Conservation (phyloP, 2,329 filamentous ascomycete species). For the Colletotrichum shisoi region DNA sequence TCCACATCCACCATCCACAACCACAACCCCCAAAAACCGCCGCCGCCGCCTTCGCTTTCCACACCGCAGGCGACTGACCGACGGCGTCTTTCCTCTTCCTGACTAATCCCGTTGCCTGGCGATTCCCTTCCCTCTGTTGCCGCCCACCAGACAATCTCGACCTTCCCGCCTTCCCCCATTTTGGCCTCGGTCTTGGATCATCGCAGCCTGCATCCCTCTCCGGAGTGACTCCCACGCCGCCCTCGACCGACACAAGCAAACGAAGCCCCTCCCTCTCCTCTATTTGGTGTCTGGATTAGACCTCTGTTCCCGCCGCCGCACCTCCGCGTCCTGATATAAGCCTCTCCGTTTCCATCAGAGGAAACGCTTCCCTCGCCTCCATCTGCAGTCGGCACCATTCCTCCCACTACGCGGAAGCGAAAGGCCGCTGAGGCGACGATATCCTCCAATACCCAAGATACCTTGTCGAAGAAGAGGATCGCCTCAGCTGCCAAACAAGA, state of each 20-base stretch:
- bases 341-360: conserved; percentile 25
- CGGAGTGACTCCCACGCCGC: conserved; percentile 17
- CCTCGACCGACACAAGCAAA: background rate
- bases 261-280: background rate
- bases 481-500: conserved; percentile 58
- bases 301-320: background rate
- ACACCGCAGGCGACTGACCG: conserved; percentile 21
- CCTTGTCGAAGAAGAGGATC: conserved; percentile 61
- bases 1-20: conserved; percentile 1
- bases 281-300: background rate
- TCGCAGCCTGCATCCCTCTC: conserved; percentile 16
- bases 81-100: conserved; percentile 8
- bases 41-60: conserved; percentile 11
- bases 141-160: background rate
- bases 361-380: conserved; percentile 35
- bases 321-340: background rate
- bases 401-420: conserved; percentile 66
- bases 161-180: conserved; percentile 7
- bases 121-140: conserved; percentile 5
- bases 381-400: conserved; percentile 60
- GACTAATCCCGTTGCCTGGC: conserved; percentile 19
- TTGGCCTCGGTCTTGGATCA: conserved; percentile 27
- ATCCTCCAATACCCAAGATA: conserved; percentile 55
- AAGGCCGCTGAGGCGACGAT: conserved; percentile 72
- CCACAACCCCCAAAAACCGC: conserved; percentile 3